Base-by-base conservation (phyloP, 169 alveolate genomes). In the Ichthyophthirius multifiliis region DNA sequence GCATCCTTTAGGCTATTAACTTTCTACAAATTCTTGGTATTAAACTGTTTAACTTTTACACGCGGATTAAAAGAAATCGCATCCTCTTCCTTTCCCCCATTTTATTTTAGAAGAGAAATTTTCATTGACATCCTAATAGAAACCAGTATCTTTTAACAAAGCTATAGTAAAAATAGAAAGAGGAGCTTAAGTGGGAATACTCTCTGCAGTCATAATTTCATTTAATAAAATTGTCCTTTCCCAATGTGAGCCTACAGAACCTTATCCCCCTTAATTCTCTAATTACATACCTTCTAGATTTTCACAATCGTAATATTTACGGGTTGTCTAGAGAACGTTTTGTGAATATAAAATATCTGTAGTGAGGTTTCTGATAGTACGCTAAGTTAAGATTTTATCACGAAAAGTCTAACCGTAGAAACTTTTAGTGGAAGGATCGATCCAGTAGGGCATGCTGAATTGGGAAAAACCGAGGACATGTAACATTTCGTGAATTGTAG, bases 191-290 rank as follows among this genome's bases (percentile, higher is more conserved):
- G 55, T 32, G 4, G 65, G 18, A 45, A 73, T 44, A 39, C 23
- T 74, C 5, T 39, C 16, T 16, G 82, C 90, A 27, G 83, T 84
- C 94, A 89, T 89, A 63, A 74, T 78, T 73, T 89, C 94, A 23
- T 85, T 82, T 20, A 62, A 73, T 32, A 89, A n/a, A 18, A 78
- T 23, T 43, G 82, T 32, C 76, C 80, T 82, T 74, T 85, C 91
- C 85, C 89, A 85, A 65, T 89, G 91, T 7, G 89, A 74, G n/a
- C 88, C 90, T n/a, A 82, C 88, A 20, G 88, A 78, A 15, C 89
- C 90, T 27, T 43, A 39, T 0, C 88, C 90, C 18, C 87, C 71
- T 18, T 65, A 46, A 46, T 89, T 62, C 83, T 89, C 94, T 43
- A 85, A 48, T 16, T 48, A 80, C 18, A 85, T 73, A 27, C 92